Percentiles rank a stretch among this genome's conserved stretches.
Evolutionary conservation across 108 stramenopile species (phyloP).

Genomic region (Skeletonema grethae): DNA sequence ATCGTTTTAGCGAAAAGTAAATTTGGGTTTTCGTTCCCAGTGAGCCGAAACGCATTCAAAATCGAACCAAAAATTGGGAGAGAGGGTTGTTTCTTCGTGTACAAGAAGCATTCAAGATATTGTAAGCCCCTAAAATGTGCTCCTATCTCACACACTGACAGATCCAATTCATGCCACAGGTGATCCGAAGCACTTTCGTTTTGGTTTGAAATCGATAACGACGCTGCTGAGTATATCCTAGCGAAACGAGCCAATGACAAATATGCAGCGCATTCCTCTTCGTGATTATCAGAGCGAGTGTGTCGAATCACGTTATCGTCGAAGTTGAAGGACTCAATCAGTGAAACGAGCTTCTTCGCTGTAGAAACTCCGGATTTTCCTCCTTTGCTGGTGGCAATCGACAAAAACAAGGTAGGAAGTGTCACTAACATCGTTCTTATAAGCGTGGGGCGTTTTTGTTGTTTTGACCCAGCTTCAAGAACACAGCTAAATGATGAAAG

Average conservation of each 20-base stretch:
- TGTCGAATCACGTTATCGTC: slow-evolving; percentile 22
- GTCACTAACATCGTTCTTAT: slow-evolving; percentile 14
- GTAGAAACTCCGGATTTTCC: slow-evolving; percentile 3
- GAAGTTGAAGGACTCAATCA: slow-evolving; percentile 37
- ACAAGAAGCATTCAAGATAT: slow-evolving; percentile 6
- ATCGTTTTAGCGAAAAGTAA: slow-evolving; percentile 15
- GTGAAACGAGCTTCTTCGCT: slow-evolving; percentile 21
- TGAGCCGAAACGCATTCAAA: neutral
- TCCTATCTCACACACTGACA: slow-evolving; percentile 10
- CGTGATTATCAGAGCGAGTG: slow-evolving; percentile 10
- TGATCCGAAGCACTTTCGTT: slow-evolving; percentile 14
- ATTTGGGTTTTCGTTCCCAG: neutral
- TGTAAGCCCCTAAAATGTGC: slow-evolving; percentile 7
- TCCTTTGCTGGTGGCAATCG: slow-evolving; percentile 22
- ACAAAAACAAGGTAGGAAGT: slow-evolving; percentile 41
- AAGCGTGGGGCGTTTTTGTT: neutral
- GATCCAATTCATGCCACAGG: slow-evolving; percentile 28
- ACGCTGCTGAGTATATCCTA: slow-evolving; percentile 32
- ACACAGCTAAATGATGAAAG: slow-evolving; percentile 35
- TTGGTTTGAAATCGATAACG: slow-evolving; percentile 15
- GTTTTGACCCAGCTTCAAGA: slow-evolving; percentile 11
- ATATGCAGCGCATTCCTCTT: slow-evolving; percentile 17
- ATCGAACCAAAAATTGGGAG: slow-evolving; percentile 16
- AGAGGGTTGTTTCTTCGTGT: slow-evolving; percentile 6
- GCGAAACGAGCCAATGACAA: slow-evolving; percentile 25